Base-by-base conservation (phyloP, 225 moss, liverwort and hornwort genomes). In the Asterella californica region DNA sequence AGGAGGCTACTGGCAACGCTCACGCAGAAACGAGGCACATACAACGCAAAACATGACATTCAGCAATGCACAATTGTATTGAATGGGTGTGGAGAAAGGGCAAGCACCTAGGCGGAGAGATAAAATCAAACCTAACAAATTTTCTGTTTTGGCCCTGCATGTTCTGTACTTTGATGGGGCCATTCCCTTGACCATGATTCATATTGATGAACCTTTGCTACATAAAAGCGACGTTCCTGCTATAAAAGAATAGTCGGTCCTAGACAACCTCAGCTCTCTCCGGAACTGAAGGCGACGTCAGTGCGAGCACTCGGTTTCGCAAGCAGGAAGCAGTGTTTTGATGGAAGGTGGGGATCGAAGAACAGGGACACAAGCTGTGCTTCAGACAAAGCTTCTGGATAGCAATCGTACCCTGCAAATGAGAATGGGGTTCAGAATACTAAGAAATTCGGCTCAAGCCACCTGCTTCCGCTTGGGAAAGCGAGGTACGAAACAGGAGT, bases 71-170 rank as follows among this genome's bases (percentile, higher is more conserved):
- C 34, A 76, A 76, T 37, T 38, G 38, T 32, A 78, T 48, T 46
- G 36, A 77, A 63, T 67, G 80, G 86, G 86, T 68, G 62, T 38
- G 34, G 86, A 69, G 78, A 67, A 67, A 81, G 74, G 83, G 81
- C 37, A 81, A 80, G 82, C 87, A 88, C 85, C 87, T 88, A 81
- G 85, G 81, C 79, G 82, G 82, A 62, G 85, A 88, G 71, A 85
- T 81, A 85, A 85, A 84, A 66, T 88, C 87, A 79, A 85, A 88
- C 87, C 87, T 85, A 85, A 88, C 85, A 70, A 88, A 88, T 83
- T 85, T 88, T 81, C 87, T 83, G 84, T 85, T 85, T 21, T 85
- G 82, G 48, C 87, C 87, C 37, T 82, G 84, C 75, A 88, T 88
- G 65, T 64, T 54, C 74, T 88, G 87, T 24, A 85, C 85, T 88